These are phyloP conservation scores for Alectoria sarmentosa DNA, from an alignment of 495 filamentous ascomycete species.

Conservation along the genomic window DNA sequence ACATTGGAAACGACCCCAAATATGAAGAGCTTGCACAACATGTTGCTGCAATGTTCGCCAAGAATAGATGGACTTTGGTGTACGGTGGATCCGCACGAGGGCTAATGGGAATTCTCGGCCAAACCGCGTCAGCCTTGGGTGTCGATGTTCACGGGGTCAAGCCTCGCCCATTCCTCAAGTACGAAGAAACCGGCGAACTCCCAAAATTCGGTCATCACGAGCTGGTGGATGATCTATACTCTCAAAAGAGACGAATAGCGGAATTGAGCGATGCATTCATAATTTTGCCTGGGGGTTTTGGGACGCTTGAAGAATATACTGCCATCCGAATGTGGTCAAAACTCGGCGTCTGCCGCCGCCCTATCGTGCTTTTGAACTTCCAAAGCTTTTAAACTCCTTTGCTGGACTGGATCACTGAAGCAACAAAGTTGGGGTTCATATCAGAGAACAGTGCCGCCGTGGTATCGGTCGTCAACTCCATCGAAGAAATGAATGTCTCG, in stretches of 20 bases:
- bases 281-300: constrained; percentile 5
- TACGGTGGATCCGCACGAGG: not conserved
- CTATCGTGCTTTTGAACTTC: constrained; percentile 6
- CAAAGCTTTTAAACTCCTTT: not conserved
- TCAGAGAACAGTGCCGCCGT: no score
- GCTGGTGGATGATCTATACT: constrained; percentile 6
- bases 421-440: no score
- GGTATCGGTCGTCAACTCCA: no score
- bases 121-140: constrained; percentile 6
- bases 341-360: constrained; percentile 5
- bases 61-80: constrained; percentile 4
- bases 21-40: constrained; percentile 7
- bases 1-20: constrained; percentile 6
- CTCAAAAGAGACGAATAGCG: constrained; percentile 6
- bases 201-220: constrained; percentile 8
- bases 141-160: constrained; percentile 8
- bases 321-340: constrained; percentile 7
- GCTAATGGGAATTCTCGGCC: constrained; percentile 6
- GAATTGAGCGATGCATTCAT: constrained; percentile 5
- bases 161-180: constrained; percentile 7
- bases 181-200: constrained; percentile 6
- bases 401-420: no score
- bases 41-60: constrained; percentile 6
- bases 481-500: no score
- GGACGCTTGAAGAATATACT: constrained; percentile 8